Percentiles rank a stretch among this genome's conserved stretches.
Evolutionary conservation across 2,329 filamentous ascomycete species (phyloP).

Genomic region (Ophiostoma montium): DNA sequence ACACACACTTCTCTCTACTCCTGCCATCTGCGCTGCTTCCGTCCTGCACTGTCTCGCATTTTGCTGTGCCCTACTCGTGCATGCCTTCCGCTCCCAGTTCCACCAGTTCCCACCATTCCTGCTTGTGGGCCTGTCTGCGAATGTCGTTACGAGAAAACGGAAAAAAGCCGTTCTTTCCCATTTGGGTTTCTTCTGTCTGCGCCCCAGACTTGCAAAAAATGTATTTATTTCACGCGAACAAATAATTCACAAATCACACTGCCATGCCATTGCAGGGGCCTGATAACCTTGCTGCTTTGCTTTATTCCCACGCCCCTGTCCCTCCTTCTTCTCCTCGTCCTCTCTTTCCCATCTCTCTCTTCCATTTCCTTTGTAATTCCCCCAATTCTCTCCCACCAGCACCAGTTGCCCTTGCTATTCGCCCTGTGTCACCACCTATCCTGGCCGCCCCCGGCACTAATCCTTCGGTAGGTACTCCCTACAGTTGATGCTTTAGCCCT

Average conservation of each 20-base stretch:
- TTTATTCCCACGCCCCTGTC: neutral
- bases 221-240: neutral
- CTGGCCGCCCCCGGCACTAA: neutral
- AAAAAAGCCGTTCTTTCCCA: neutral
- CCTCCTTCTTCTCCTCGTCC: neutral
- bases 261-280: neutral
- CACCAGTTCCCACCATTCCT: neutral
- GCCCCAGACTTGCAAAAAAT: neutral
- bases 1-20: no score
- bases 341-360: neutral
- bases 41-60: no score
- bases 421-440: neutral
- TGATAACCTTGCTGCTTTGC: neutral
- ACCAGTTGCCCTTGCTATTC: neutral
- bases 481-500: neutral
- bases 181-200: neutral
- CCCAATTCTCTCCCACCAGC: neutral
- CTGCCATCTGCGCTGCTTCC: no score
- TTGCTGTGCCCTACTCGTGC: no score
- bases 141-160: neutral
- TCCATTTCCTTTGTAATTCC: neutral
- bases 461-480: neutral
- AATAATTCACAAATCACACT: neutral
- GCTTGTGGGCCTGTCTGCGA: neutral
- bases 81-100: neutral